These are phyloP conservation scores for Zhuliangozyma parablackwelliae DNA, from an alignment of 1,139 yeast genomes.

Conservation along the genomic window DNA sequence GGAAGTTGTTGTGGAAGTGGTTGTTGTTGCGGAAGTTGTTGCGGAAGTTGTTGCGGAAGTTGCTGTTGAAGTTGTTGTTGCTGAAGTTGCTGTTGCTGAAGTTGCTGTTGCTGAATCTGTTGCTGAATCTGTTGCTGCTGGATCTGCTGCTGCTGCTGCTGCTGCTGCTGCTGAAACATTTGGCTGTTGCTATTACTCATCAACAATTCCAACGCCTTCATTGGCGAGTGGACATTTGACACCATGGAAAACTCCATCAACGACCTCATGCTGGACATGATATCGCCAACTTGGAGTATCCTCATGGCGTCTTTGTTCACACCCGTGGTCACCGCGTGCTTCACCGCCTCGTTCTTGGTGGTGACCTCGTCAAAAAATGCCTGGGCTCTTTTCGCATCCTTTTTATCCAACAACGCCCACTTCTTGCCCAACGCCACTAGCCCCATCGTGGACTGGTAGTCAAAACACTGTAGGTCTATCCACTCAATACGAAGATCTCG, in stretches of 20 bases:
- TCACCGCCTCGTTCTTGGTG: constrained; percentile 20
- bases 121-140: constrained; percentile 6
- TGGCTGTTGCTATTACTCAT: constrained; percentile 16
- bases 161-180: constrained; percentile 5
- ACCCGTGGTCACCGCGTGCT: constrained; percentile 44
- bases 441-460: constrained; percentile 26
- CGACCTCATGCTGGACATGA: constrained; percentile 65
- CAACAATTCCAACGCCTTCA: constrained; percentile 55
- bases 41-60: constrained; percentile 4
- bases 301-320: constrained; percentile 63
- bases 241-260: constrained; percentile 54
- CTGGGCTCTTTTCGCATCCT: constrained; percentile 17
- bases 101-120: constrained; percentile 5
- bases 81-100: constrained; percentile 5
- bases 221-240: constrained; percentile 48
- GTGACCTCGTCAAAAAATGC: constrained; percentile 21
- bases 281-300: constrained; percentile 69
- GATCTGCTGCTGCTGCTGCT: constrained; percentile 4
- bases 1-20: constrained; percentile 5
- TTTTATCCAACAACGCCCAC: constrained; percentile 14
- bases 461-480: constrained; percentile 53
- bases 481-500: constrained; percentile 64
- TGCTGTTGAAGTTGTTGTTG: constrained; percentile 6
- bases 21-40: constrained; percentile 6
- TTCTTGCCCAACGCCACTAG: constrained; percentile 22